Evolutionary conservation across 2,329 filamentous ascomycete genomes (phyloP), one percentile per base, ranked within the genome.

Genomic region (Aspergillus transmontanensis): DNA sequence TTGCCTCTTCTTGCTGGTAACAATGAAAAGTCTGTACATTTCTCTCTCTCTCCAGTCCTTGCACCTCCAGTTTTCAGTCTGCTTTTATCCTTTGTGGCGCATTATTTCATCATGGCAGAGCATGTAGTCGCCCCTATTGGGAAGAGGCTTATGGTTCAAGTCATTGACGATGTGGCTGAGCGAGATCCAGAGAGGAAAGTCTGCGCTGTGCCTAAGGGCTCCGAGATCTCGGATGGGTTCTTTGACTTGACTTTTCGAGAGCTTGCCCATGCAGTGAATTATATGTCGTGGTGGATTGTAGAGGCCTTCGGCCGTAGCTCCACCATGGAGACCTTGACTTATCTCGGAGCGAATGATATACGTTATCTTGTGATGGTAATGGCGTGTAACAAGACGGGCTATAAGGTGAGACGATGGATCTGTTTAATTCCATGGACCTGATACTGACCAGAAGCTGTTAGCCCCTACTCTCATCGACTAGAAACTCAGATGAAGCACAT

Each of bases 241-340:
- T 30, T 36, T 21, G 41, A 63, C 36, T 28, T 73, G 12, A 69
- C 62, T 1, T 68, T 69, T 30, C 58, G 58, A n/a, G 58, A 72
- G 1, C 62, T 73, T 46, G 64, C 68, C 2, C 61, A 62, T 23
- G 71, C 71, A 0, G 66, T 73, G 14, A 69, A 71, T 43, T 59
- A 62, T 56, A 54, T 64, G 11, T 59, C 66, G 6, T 65, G 54
- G 59, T 75, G 71, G 73, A 70, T 74, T 50, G 59, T 70, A 43
- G 55, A 63, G 26, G 61, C 63, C 16, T 58, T 73, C 32, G 60
- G 64, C 23, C 41, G 50, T 41, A 62, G 61, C 11, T 55, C 51
- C 23, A 58, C 56, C 6, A 45, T 43, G 16, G 66, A 71, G 58
- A 66, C 69, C 3, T 23, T 71, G 28, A 59, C 64, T 3, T 71